These are phyloP conservation scores for Linnemannia hyalina DNA, from an alignment of 192 early-diverging fungal species.

Conservation along the genomic window DNA sequence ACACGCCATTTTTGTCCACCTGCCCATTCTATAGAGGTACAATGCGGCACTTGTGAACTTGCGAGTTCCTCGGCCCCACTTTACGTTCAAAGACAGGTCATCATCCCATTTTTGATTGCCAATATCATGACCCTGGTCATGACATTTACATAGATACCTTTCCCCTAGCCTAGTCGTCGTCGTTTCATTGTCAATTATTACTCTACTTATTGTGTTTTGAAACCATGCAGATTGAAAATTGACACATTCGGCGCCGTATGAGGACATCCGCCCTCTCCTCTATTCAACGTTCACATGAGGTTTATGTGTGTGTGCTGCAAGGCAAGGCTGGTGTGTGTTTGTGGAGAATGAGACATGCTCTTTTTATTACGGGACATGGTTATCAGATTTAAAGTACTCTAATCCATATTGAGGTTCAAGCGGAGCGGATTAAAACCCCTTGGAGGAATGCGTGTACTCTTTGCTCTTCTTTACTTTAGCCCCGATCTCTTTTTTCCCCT, in stretches of 20 bases:
- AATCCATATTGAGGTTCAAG: neutral
- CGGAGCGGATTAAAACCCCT: neutral
- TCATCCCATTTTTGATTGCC: neutral
- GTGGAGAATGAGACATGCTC: neutral
- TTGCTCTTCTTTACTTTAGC: neutral
- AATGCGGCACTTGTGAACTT: constrained; percentile 23
- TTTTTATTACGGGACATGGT: neutral
- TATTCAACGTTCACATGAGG: too few species aligned
- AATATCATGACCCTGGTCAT: neutral
- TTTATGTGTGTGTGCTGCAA: neutral
- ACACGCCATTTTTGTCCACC: neutral
- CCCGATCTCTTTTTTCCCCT: neutral
- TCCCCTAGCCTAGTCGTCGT: too few species aligned
- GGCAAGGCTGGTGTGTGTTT: neutral
- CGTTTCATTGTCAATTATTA: too few species aligned
- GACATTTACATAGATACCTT: neutral
- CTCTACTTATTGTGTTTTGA: neutral
- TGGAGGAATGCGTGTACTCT: neutral
- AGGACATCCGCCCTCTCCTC: neutral
- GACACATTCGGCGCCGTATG: neutral
- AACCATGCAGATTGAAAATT: neutral
- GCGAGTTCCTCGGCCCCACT: neutral
- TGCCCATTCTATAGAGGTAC: neutral
- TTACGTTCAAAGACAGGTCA: neutral
- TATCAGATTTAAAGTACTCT: neutral